Percentiles rank a stretch among this genome's conserved stretches.
phyloP scores from a whole-genome alignment of 2,329 filamentous ascomycete species.

The Arthroderma sp. region DNA sequence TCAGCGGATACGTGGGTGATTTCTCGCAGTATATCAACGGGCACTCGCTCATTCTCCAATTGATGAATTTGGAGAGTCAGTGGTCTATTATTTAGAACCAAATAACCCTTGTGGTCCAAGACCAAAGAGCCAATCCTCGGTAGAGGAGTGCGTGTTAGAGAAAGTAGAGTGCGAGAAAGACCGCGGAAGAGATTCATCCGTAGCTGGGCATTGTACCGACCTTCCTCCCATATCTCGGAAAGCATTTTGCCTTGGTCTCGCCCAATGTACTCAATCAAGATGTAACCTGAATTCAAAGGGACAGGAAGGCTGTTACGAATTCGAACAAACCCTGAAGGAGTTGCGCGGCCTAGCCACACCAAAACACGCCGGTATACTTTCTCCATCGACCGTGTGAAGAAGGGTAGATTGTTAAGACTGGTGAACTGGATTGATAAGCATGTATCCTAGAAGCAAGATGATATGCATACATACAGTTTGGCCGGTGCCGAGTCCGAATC shows the following conservation, averaged over 20 bases:
- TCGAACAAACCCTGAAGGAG: conserved; percentile 1
- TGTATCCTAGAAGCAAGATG: neutral
- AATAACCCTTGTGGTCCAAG: conserved; percentile 17
- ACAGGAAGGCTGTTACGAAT: neutral
- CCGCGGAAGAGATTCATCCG: conserved; percentile 14
- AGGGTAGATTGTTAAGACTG: neutral
- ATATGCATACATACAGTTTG: conserved; percentile 7
- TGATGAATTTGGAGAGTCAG: conserved; percentile 14
- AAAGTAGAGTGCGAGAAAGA: conserved; percentile 12
- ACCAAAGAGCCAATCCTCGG: conserved; percentile 23
- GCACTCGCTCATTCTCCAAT: conserved; percentile 17
- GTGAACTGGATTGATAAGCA: neutral
- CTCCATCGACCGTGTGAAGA: neutral
- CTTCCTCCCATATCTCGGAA: conserved; percentile 18
- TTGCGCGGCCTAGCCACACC: neutral
- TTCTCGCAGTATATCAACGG: conserved; percentile 14
- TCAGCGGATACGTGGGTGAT: conserved; percentile 15
- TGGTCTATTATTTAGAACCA: conserved; percentile 19
- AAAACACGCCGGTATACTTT: neutral
- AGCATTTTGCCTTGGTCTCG: conserved; percentile 16
- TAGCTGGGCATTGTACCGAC: too few species aligned
- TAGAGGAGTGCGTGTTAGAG: conserved; percentile 13
- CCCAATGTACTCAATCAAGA: conserved; percentile 18
- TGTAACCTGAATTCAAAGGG: conserved; percentile 16
- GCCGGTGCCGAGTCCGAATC: conserved; percentile 15